Percentiles rank a stretch among this genome's conserved stretches.
phyloP scores from a whole-genome alignment of 108 stramenopile genomes.

The Nannochloropsis gaditana region DNA sequence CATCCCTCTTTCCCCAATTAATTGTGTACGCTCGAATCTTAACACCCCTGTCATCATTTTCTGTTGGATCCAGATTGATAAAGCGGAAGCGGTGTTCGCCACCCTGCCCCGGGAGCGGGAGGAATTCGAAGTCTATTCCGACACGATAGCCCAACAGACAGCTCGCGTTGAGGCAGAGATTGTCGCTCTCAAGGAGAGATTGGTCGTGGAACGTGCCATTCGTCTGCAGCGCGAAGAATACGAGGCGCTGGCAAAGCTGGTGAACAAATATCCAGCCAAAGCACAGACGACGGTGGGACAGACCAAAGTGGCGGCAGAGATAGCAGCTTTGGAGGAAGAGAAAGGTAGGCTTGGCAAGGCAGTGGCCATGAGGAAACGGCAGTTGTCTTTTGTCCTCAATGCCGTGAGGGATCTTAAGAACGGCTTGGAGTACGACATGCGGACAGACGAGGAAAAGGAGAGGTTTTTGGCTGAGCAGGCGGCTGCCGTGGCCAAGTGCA shows the following conservation, averaged over 20 bases:
- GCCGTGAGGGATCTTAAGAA: slow-evolving; percentile 4
- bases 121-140: neutral
- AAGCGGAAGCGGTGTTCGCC: neutral
- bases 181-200: neutral
- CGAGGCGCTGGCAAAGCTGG: neutral
- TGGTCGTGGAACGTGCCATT: neutral
- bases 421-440: neutral
- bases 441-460: neutral
- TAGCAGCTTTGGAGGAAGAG: neutral
- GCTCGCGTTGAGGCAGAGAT: neutral
- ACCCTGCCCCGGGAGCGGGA: slow-evolving; percentile 4
- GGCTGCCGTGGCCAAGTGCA: slow-evolving; percentile 4
- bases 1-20: neutral
- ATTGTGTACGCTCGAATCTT: neutral
- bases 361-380: neutral
- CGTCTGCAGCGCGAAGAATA: neutral
- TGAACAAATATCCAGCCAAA: neutral
- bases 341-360: neutral
- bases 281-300: neutral
- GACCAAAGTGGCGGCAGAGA: slow-evolving; percentile 16
- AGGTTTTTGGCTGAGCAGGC: slow-evolving; percentile 13
- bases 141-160: neutral
- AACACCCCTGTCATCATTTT: neutral
- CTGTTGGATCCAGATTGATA: neutral
- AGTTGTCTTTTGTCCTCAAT: neutral